phyloP scores from a whole-genome alignment of 2,329 filamentous ascomycete genomes.

The Cladophialophora immunda region DNA sequence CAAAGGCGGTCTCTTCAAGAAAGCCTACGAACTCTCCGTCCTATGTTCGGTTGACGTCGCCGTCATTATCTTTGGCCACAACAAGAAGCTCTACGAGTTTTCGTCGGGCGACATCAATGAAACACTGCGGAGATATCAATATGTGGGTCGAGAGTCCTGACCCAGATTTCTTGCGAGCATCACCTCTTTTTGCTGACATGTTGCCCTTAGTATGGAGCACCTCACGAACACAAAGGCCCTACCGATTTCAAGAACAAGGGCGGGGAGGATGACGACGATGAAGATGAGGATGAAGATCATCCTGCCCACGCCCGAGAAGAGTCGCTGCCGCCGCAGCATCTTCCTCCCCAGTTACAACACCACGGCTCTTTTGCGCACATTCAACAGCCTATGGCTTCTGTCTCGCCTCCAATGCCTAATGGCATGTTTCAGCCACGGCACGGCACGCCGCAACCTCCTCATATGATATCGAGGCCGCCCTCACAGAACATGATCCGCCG shows the following conservation, averaged over 20 bases:
- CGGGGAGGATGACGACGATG: constrained; percentile 82
- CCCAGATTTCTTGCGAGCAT: background rate
- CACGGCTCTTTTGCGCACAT: constrained; percentile 79
- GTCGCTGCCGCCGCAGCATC: constrained; percentile 57
- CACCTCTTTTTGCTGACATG: constrained; percentile 20
- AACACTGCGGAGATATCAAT: constrained; percentile 86
- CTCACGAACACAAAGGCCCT: constrained; percentile 96
- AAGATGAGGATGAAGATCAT: constrained; percentile 65
- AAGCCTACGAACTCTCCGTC: constrained; percentile 97
- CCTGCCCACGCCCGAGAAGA: constrained; percentile 74
- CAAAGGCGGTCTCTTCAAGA: constrained; percentile 99
- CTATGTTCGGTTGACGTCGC: constrained; percentile 98
- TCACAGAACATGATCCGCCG: constrained; percentile 83
- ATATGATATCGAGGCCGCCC: constrained; percentile 73
- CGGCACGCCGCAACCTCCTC: constrained; percentile 81
- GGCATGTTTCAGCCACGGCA: constrained; percentile 76
- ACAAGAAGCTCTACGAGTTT: constrained; percentile 99
- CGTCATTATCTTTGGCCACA: constrained; percentile 97
- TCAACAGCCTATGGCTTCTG: constrained; percentile 81
- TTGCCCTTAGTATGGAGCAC: constrained; percentile 76
- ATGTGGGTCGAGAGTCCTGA: constrained; percentile 67
- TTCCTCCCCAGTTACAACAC: constrained; percentile 72
- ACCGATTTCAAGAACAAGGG: constrained; percentile 85
- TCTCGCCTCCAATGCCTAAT: constrained; percentile 86
- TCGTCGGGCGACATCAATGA: constrained; percentile 94